Conservation (phyloP, 106 monocot genomes). For the Triglochin maritima region DNA sequence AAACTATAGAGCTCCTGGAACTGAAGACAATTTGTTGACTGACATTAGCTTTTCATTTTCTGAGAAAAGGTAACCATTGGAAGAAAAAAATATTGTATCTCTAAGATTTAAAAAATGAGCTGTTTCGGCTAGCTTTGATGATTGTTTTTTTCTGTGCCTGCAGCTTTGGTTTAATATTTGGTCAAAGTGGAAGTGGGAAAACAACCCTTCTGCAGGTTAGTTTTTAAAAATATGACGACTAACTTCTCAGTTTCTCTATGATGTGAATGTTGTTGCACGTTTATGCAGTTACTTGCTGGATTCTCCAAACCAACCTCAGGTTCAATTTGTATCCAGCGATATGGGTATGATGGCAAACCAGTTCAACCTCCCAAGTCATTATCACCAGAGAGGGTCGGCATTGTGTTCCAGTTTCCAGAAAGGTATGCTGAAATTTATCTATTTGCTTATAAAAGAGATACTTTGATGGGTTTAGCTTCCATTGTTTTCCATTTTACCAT, state of each 20-base stretch:
- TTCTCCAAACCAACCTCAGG: slow-evolving; percentile 73
- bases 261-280: background rate
- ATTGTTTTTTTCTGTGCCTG: slow-evolving; percentile 4
- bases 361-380: slow-evolving; percentile 38
- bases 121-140: background rate
- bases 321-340: slow-evolving; percentile 56
- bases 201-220: slow-evolving; percentile 86
- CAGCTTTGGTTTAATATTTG: slow-evolving; percentile 96
- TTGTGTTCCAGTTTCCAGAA: slow-evolving; percentile 98
- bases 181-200: slow-evolving; percentile 96
- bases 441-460: too few relatives aligned
- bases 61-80: slow-evolving; percentile 47
- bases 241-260: background rate
- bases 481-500: too few relatives aligned
- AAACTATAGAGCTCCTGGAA: slow-evolving; percentile 78
- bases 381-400: slow-evolving; percentile 67
- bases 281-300: slow-evolving; percentile 75
- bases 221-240: background rate
- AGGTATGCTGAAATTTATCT: too few relatives aligned
- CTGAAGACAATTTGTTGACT: slow-evolving; percentile 55
- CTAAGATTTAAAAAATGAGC: background rate
- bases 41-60: slow-evolving; percentile 70
- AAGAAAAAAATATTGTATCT: background rate
- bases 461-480: too few relatives aligned
- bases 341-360: slow-evolving; percentile 51